A percentile compares a stretch with the other conserved stretches of the same genome.
Conservation (phyloP, 2,329 filamentous ascomycete genomes). For the Fusarium nurragi region DNA sequence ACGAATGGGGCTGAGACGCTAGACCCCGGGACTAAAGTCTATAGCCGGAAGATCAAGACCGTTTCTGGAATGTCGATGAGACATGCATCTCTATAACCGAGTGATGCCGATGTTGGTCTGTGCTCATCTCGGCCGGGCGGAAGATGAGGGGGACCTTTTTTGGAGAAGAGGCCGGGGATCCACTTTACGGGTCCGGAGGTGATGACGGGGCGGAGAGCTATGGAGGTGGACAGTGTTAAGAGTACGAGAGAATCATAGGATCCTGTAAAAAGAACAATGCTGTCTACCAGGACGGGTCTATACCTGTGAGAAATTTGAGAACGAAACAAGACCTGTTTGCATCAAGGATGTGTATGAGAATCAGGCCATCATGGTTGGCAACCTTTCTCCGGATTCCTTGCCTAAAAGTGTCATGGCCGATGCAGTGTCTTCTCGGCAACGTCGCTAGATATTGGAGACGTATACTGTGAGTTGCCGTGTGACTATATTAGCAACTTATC, state of each 20-base stretch:
- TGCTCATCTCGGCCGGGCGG: constrained; percentile 43
- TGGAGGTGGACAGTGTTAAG: neutral
- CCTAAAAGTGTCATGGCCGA: constrained; percentile 25
- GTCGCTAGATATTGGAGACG: constrained; percentile 23
- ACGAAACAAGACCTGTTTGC: neutral
- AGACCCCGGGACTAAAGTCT: constrained; percentile 2
- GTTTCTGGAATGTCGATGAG: constrained; percentile 11
- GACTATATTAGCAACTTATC: neutral
- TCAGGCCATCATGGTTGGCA: constrained; percentile 27
- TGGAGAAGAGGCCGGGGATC: constrained; percentile 28
- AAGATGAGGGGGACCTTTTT: constrained; percentile 27
- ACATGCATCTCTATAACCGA: constrained; percentile 36
- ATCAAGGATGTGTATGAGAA: constrained; percentile 4
- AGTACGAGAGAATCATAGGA: neutral
- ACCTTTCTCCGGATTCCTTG: constrained; percentile 14
- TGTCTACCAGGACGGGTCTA: too few relatives aligned
- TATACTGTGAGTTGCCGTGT: neutral
- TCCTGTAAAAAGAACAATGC: too few relatives aligned
- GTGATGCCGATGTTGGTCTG: constrained; percentile 43
- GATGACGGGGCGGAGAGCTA: neutral
- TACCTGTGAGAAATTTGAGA: neutral
- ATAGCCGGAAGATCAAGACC: neutral
- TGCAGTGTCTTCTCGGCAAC: constrained; percentile 31
- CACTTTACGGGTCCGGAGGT: constrained; percentile 16
- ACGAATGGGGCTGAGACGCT: constrained; percentile 1